A percentile compares a stretch with the other conserved stretches of the same genome.
Conservation (phyloP, 768 basidiomycete genomes). For the Boletus pseudo-olivaceus region DNA sequence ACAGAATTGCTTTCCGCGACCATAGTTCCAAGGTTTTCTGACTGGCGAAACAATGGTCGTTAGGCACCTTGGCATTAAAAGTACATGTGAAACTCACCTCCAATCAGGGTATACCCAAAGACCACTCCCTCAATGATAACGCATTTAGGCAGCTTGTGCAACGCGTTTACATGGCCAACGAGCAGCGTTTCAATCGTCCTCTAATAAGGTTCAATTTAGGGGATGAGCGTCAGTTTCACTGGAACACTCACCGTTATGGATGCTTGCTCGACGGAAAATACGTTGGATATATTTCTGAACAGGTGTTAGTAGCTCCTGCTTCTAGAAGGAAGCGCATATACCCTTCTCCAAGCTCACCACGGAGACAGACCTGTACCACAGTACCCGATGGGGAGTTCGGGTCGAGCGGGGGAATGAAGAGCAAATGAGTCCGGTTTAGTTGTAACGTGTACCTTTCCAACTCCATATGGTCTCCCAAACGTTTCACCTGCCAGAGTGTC, state of each 20-base stretch:
- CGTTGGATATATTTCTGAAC: slow-evolving; percentile 3
- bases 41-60: slow-evolving; percentile 12
- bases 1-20: slow-evolving; percentile 26
- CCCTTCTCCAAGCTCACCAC: slow-evolving; percentile 12
- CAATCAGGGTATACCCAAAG: slow-evolving; percentile 19
- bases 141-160: slow-evolving; percentile 12
- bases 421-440: slow-evolving; percentile 23
- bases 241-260: slow-evolving; percentile 20
- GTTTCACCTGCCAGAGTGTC: background rate
- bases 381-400: slow-evolving; percentile 8
- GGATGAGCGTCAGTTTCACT: background rate
- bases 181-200: slow-evolving; percentile 25
- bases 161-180: slow-evolving; percentile 15
- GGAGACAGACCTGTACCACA: slow-evolving; percentile 26
- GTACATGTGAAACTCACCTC: slow-evolving; percentile 7
- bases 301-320: background rate
- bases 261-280: slow-evolving; percentile 8
- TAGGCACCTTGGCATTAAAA: background rate
- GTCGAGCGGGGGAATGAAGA: slow-evolving; percentile 19
- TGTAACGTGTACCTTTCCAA: slow-evolving; percentile 11
- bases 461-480: background rate
- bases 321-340: slow-evolving; percentile 13
- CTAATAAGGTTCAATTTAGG: slow-evolving; percentile 4
- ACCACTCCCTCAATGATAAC: slow-evolving; percentile 10
- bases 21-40: slow-evolving; percentile 28